Base-by-base conservation (phyloP, 345 rosid genomes). In the Firmiana major region DNA sequence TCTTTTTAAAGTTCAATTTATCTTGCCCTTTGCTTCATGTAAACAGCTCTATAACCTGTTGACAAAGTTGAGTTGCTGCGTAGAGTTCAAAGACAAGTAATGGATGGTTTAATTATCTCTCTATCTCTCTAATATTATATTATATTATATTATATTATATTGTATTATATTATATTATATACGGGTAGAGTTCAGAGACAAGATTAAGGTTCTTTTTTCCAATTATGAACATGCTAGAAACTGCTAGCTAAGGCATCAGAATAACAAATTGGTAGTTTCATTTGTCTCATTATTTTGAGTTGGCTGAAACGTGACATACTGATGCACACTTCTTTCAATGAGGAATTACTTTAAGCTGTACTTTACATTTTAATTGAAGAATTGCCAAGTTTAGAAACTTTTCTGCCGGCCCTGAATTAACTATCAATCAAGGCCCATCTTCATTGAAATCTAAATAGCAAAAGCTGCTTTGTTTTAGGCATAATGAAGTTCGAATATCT, bases 21-120 rank as follows among this genome's bases (percentile, higher is more conserved):
- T 36, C 12, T 63, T 34, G 6, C 22, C 48, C 3, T 15, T n/a
- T 73, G 36, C 65, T 21, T 22, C 26, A 36, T n/a, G 19, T 73
- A 73, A 42, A 58, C 53, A 13, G 65, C 54, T 73, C 24, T 12
- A 42, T 38, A 40, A 40, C 17, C 1, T 22, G 21, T 38, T 16
- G 22, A 42, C 76, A 73, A 58, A 58, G 76, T 73, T 57, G 76
- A 73, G 63, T 16, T 73, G 24, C 63, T 73, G 54, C 66, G 54
- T 58, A 73, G 76, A 73, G 66, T 73, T 24, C 66, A 73, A 38
- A 57, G 15, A 42, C 76, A 73, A 58, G 76, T 58, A n/a, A 42
- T 58, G 65, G 76, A 73, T 40, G 76, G 76, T 42, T 73, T 73
- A 58, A n/a, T n/a, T 73, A 42, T 38, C 5, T 38, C 40, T 38